Evolutionary conservation across 495 filamentous ascomycete genomes (phyloP).

Genomic region (Aspergillus egyptiacus): DNA sequence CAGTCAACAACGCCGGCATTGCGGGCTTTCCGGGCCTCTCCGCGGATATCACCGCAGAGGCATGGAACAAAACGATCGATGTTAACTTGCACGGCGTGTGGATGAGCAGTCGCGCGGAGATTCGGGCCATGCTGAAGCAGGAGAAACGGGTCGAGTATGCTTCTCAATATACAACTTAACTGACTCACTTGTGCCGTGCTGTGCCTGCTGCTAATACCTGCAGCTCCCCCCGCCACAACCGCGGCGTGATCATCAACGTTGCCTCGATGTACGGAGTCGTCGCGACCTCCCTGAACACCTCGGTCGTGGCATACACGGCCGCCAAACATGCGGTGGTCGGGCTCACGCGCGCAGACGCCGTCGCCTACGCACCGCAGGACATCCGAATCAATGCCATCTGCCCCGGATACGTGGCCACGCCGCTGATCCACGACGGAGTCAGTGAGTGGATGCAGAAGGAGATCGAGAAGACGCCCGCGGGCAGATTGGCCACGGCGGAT

Average conservation of each 20-base stretch:
- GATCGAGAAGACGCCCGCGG: conserved; percentile 43
- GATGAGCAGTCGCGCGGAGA: background rate
- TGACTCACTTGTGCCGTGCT: too few species aligned
- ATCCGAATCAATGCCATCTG: conserved; percentile 3
- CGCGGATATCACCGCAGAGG: background rate
- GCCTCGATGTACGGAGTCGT: background rate
- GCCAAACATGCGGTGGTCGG: background rate
- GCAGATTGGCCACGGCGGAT: conserved; percentile 50
- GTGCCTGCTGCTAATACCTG: too few species aligned
- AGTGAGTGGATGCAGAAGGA: background rate
- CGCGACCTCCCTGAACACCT: background rate
- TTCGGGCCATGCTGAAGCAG: background rate
- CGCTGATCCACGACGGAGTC: background rate
- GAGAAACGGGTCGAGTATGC: background rate
- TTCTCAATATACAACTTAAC: too few species aligned
- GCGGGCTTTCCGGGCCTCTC: conserved; percentile 2
- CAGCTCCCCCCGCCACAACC: background rate
- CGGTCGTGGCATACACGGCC: background rate
- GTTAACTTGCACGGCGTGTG: background rate
- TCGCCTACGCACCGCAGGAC: background rate
- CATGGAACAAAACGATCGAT: background rate
- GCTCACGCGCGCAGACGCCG: background rate
- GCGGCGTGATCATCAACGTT: conserved; percentile 3
- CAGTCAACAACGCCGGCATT: conserved; percentile 14
- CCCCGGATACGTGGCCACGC: background rate